Evolutionary conservation across 2,329 filamentous ascomycete genomes (phyloP).

Genomic region (Colletotrichum simmondsii): DNA sequence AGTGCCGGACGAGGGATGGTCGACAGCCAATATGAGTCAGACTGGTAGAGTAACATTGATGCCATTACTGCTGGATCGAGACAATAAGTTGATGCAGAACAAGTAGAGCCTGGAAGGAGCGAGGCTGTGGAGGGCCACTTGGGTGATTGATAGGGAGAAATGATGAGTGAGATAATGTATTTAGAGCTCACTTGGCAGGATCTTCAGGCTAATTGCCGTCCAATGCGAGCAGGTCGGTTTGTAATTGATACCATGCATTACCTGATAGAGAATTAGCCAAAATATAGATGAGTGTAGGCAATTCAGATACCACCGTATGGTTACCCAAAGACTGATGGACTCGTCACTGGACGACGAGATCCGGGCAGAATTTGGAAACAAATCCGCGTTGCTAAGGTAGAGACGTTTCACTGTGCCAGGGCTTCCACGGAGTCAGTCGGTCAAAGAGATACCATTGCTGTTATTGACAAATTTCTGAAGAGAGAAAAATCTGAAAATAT

Average conservation of each 20-base stretch:
- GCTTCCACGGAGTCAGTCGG: no score
- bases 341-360: not conserved
- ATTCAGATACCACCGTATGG: not conserved
- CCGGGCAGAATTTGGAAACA: not conserved
- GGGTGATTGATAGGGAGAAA: not conserved
- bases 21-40: not conserved
- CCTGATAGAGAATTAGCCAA: not conserved
- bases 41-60: not conserved
- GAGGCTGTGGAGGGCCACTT: not conserved
- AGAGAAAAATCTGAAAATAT: no score
- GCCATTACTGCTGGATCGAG: no score
- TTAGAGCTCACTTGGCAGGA: not conserved
- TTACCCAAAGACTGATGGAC: not conserved
- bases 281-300: not conserved
- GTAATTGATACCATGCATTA: not conserved
- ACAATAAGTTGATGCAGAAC: not conserved
- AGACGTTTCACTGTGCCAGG: not conserved
- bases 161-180: not conserved
- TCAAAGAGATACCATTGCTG: no score
- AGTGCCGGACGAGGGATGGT: not conserved
- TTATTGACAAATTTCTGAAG: no score
- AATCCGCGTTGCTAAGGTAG: not conserved
- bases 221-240: not conserved
- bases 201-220: conserved; percentile 12
- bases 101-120: not conserved